Percentiles rank a stretch among this genome's conserved stretches.
Conservation (phyloP, 208 protist genomes). For the Trypanosoma avium region DNA sequence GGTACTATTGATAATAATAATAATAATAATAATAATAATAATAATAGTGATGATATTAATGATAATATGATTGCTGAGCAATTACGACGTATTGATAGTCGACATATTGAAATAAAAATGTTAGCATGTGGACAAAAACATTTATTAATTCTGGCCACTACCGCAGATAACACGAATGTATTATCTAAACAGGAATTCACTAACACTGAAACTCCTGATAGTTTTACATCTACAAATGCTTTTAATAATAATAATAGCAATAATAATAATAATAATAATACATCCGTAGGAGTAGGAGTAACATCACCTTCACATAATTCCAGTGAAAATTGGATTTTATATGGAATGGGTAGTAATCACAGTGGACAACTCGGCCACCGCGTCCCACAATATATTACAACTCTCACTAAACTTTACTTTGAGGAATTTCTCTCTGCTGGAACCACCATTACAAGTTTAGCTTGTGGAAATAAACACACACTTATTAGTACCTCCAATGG, state of each 20-base stretch:
- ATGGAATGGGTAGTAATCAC: conserved; percentile 83
- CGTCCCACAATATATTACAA: conserved; percentile 60
- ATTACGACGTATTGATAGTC: conserved; percentile 7
- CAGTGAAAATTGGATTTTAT: conserved; percentile 17
- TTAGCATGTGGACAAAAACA: conserved; percentile 63
- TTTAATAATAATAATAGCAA: neutral
- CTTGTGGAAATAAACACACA: conserved; percentile 67
- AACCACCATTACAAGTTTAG: conserved; percentile 30
- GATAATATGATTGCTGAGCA: neutral
- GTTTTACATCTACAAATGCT: no score
- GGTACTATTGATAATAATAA: no score
- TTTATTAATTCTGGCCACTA: conserved; percentile 34
- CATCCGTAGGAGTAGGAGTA: neutral
- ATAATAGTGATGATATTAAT: neutral
- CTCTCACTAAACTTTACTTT: conserved; percentile 51
- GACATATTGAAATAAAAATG: conserved; percentile 39
- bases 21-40: neutral
- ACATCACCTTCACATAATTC: neutral
- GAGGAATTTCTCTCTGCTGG: conserved; percentile 46
- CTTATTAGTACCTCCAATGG: conserved; percentile 56
- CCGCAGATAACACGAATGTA: neutral
- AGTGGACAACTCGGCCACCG: conserved; percentile 63
- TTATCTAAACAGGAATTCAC: no score
- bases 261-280: neutral
- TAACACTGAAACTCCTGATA: no score